Evolutionary conservation across 805 yeast species (phyloP).

Genomic region (Metschnikowia kofuensis): DNA sequence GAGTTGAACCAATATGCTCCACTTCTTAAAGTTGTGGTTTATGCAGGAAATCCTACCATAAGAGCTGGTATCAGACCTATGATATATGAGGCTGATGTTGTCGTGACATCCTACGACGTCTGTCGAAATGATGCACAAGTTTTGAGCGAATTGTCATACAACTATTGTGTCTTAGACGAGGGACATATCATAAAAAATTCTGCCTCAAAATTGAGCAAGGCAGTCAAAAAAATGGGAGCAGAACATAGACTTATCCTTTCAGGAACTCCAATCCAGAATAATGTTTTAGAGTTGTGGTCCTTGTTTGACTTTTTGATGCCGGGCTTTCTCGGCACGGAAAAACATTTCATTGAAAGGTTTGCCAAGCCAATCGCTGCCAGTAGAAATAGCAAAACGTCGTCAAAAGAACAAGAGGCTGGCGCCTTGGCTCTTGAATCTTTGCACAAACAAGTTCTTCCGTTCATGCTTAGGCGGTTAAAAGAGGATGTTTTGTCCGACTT

Average conservation of each 20-base stretch:
- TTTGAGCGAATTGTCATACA: conserved; percentile 62
- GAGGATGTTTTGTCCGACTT: conserved; percentile 94
- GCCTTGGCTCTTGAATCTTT: conserved; percentile 93
- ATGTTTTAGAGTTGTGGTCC: conserved; percentile 96
- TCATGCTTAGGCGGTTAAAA: conserved; percentile 91
- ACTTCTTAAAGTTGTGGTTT: conserved; percentile 73
- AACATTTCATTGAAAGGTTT: conserved; percentile 88
- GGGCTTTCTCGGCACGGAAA: conserved; percentile 94
- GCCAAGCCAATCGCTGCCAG: conserved; percentile 98
- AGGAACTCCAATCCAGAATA: conserved; percentile 98
- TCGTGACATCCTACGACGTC: conserved; percentile 94
- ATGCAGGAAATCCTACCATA: conserved; percentile 87
- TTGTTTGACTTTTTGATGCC: conserved; percentile 98
- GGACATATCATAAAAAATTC: conserved; percentile 97
- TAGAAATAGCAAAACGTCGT: conserved; percentile 79
- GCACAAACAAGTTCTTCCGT: conserved; percentile 95
- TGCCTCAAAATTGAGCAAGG: conserved; percentile 78
- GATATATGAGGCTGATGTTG: conserved; percentile 66
- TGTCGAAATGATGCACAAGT: conserved; percentile 84
- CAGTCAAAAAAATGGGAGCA: conserved; percentile 79
- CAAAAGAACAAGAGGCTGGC: conserved; percentile 95
- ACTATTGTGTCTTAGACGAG: conserved; percentile 94
- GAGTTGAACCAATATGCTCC: conserved; percentile 91
- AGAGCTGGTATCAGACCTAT: conserved; percentile 55
- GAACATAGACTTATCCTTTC: conserved; percentile 89